Percentiles rank a stretch among this genome's conserved stretches.
Evolutionary conservation across 495 filamentous ascomycete genomes (phyloP).

Genomic region (Talaromyces proteolyticus): DNA sequence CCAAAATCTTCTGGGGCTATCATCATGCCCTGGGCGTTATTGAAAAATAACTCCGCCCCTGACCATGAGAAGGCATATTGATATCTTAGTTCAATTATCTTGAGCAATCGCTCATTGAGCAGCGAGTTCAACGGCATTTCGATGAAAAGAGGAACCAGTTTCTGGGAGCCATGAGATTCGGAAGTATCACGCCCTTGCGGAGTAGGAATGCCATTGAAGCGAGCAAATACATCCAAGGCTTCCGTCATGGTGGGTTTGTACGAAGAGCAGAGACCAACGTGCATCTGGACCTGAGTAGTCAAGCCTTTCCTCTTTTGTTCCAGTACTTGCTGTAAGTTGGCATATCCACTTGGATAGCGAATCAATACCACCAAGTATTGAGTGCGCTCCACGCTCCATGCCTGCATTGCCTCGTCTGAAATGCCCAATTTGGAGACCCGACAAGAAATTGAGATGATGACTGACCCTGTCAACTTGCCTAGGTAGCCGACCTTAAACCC

Average conservation of each 20-base stretch:
- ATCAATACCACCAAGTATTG: slow-evolving; percentile 78
- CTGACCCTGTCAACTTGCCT: slow-evolving; percentile 42
- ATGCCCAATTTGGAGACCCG: slow-evolving; percentile 66
- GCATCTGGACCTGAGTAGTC: slow-evolving; percentile 20
- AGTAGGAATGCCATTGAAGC: slow-evolving; percentile 15
- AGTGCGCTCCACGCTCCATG: slow-evolving; percentile 62
- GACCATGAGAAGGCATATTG: slow-evolving; percentile 56
- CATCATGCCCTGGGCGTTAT: slow-evolving; percentile 32
- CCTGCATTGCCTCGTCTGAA: slow-evolving; percentile 67
- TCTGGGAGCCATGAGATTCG: background rate
- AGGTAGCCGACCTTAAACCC: slow-evolving; percentile 73
- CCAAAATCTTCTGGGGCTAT: slow-evolving; percentile 1
- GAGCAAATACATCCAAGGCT: slow-evolving; percentile 45
- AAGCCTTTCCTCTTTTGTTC: slow-evolving; percentile 8
- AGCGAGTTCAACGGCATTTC: slow-evolving; percentile 66
- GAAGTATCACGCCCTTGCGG: slow-evolving; percentile 5
- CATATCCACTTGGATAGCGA: slow-evolving; percentile 57
- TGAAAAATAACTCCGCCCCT: slow-evolving; percentile 57
- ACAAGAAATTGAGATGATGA: slow-evolving; percentile 57
- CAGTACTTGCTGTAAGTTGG: slow-evolving; percentile 42
- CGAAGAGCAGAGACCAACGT: slow-evolving; percentile 39
- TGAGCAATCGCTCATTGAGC: slow-evolving; percentile 60
- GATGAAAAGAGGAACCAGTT: slow-evolving; percentile 56
- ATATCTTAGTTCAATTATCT: slow-evolving; percentile 55
- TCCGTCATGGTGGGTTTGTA: slow-evolving; percentile 41